Conservation (phyloP, 2,329 filamentous ascomycete genomes). For the Ascochyta fabae region DNA sequence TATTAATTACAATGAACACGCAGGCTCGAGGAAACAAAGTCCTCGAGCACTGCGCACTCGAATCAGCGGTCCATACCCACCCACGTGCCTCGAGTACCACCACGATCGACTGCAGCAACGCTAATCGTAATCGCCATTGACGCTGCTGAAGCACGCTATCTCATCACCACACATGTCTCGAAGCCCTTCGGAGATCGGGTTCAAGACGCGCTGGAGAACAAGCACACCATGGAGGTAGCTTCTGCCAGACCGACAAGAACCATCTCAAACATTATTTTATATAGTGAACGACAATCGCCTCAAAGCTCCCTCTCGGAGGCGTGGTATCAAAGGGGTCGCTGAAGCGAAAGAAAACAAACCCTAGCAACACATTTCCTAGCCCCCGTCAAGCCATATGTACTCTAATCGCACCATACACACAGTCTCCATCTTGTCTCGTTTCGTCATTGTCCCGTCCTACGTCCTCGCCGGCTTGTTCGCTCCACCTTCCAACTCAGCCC, state of each 20-base stretch:
- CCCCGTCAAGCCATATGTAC: background rate
- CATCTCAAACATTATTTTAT: background rate
- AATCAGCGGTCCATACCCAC: background rate
- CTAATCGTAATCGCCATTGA: background rate
- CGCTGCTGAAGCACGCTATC: background rate
- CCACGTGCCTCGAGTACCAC: background rate
- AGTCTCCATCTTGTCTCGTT: background rate
- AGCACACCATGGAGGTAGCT: too few species aligned
- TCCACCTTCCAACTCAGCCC: constrained; percentile 35
- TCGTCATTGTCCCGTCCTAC: background rate
- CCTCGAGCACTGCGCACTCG: background rate
- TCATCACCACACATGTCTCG: background rate
- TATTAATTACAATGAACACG: too few species aligned
- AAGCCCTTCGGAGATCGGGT: background rate
- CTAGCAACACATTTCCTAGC: background rate
- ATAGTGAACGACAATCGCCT: background rate
- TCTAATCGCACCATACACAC: background rate
- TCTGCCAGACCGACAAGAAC: too few species aligned
- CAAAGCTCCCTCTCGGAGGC: background rate
- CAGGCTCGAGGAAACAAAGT: background rate
- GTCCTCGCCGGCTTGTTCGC: constrained; percentile 11
- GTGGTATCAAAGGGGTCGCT: constrained; percentile 14
- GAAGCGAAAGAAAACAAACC: background rate
- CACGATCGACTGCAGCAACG: background rate
- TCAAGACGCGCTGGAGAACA: too few species aligned